These are phyloP conservation scores for Kazachstania africana DNA, from an alignment of 805 yeast genomes.

Conservation along the genomic window DNA sequence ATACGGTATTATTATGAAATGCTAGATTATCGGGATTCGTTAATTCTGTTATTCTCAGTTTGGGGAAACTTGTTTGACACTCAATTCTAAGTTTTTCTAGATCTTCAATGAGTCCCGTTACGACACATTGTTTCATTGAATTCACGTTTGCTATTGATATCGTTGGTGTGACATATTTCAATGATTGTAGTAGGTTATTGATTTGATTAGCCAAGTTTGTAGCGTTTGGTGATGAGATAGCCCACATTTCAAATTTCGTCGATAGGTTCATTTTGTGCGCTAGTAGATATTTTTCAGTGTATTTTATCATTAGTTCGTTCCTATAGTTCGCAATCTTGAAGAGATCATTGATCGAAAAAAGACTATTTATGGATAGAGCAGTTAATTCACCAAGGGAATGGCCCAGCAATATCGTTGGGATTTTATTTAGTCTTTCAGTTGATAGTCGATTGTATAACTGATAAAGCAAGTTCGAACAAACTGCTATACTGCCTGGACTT, in stretches of 20 bases:
- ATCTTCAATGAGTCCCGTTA: slow-evolving; percentile 22
- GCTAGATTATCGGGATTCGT: slow-evolving; percentile 24
- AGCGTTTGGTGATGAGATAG: slow-evolving; percentile 21
- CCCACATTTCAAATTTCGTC: slow-evolving; percentile 23
- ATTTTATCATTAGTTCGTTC: slow-evolving; percentile 24
- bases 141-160: slow-evolving; percentile 24
- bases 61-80: slow-evolving; percentile 13
- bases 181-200: slow-evolving; percentile 7
- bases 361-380: slow-evolving; percentile 18
- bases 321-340: slow-evolving; percentile 24
- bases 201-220: slow-evolving; percentile 18
- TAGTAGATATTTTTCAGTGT: slow-evolving; percentile 17
- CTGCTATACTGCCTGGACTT: slow-evolving; percentile 24
- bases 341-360: slow-evolving; percentile 19
- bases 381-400: slow-evolving; percentile 28
- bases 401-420: slow-evolving; percentile 13
- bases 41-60: slow-evolving; percentile 18
- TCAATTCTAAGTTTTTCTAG: slow-evolving; percentile 16
- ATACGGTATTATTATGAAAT: slow-evolving; percentile 24
- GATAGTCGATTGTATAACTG: slow-evolving; percentile 10
- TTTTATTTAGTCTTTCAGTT: neutral
- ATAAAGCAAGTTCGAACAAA: slow-evolving; percentile 20
- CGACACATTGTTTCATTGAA: slow-evolving; percentile 23
- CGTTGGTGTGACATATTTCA: slow-evolving; percentile 9
- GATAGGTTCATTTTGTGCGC: slow-evolving; percentile 17